Conservation (phyloP, 768 basidiomycete species). For the Chalciporus chontae region DNA sequence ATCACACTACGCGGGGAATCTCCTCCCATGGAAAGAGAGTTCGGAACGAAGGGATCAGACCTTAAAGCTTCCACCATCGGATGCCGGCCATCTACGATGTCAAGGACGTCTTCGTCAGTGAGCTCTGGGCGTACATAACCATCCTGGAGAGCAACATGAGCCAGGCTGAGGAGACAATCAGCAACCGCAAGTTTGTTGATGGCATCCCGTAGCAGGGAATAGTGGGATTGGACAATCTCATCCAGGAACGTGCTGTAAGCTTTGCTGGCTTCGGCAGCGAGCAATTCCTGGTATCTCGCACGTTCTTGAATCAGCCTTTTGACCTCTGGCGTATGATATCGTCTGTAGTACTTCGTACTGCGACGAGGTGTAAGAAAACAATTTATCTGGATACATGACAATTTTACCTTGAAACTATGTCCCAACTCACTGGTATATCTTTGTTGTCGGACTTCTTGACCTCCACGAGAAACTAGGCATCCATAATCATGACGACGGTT, state of each 20-base stretch:
- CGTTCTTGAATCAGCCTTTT: slow-evolving; percentile 62
- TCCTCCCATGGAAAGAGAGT: slow-evolving; percentile 65
- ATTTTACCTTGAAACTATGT: slow-evolving; percentile 58
- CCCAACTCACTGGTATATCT: slow-evolving; percentile 53
- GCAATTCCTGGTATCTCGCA: slow-evolving; percentile 69
- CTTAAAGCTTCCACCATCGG: slow-evolving; percentile 86
- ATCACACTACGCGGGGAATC: slow-evolving; percentile 54
- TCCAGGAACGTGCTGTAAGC: slow-evolving; percentile 67
- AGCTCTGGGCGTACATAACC: slow-evolving; percentile 81
- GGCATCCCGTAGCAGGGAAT: slow-evolving; percentile 66
- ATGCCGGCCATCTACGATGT: slow-evolving; percentile 83
- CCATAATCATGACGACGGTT: no score
- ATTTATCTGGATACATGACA: neutral
- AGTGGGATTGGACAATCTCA: slow-evolving; percentile 66
- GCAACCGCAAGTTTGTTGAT: slow-evolving; percentile 79
- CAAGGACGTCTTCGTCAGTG: slow-evolving; percentile 59
- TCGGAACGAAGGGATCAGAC: slow-evolving; percentile 83
- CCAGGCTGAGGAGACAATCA: slow-evolving; percentile 85
- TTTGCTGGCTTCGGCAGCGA: slow-evolving; percentile 59
- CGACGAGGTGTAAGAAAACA: neutral
- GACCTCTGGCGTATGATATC: slow-evolving; percentile 76
- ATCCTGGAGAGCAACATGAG: slow-evolving; percentile 69
- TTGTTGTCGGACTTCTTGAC: slow-evolving; percentile 56
- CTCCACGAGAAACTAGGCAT: slow-evolving; percentile 71
- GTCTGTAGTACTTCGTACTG: slow-evolving; percentile 67